phyloP scores from a whole-genome alignment of 179 eudicot genomes.

The Corrigiola litoralis region DNA sequence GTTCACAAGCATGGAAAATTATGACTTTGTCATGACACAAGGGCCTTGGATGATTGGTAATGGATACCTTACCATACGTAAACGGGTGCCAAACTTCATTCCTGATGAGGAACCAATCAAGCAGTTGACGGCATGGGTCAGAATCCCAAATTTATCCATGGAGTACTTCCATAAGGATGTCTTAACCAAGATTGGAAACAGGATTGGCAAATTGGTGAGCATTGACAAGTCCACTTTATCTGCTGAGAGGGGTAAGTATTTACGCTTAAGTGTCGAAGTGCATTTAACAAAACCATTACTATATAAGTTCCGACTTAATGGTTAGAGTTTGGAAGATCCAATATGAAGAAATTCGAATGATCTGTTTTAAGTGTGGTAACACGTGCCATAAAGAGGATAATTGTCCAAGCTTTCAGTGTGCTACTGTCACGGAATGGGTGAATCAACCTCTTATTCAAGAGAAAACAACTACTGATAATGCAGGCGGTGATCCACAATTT shows the following conservation, averaged over 20 bases:
- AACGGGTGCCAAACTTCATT: conserved; percentile 5
- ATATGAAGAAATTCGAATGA: background rate
- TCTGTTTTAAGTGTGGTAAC: conserved; percentile 1
- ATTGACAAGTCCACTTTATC: background rate
- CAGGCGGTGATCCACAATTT: background rate
- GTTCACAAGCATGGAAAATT: background rate
- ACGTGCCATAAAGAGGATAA: background rate
- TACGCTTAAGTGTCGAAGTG: background rate
- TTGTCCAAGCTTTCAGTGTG: background rate
- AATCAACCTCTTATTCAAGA: background rate
- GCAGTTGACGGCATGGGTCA: background rate
- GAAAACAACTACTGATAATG: background rate
- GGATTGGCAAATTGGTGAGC: background rate
- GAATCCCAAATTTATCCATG: background rate
- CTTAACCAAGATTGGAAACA: background rate
- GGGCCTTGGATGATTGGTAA: background rate
- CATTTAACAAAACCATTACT: background rate
- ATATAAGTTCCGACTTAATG: background rate
- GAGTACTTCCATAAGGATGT: background rate
- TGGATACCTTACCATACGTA: background rate
- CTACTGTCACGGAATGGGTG: background rate
- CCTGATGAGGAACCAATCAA: background rate
- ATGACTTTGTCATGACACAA: background rate
- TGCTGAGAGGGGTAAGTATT: background rate
- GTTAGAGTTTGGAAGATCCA: background rate